Conservation (phyloP, 352 stramenopile species). For the Globisporangium parvum region DNA sequence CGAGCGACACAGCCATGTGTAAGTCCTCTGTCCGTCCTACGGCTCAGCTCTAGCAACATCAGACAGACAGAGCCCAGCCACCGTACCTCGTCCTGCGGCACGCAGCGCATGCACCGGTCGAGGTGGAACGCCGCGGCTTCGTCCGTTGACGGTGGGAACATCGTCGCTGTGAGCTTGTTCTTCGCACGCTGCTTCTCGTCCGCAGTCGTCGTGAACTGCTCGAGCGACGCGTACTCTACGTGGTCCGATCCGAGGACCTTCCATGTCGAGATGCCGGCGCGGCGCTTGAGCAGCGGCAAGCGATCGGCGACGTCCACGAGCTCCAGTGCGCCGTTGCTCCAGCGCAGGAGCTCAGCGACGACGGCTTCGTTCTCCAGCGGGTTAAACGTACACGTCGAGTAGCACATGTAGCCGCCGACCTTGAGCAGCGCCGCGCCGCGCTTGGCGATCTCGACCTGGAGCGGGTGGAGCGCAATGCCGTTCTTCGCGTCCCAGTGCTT, state of each 20-base stretch:
- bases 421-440: constrained; percentile 90
- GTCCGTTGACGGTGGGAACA: constrained; percentile 87
- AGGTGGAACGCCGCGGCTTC: constrained; percentile 79
- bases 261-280: constrained; percentile 89
- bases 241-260: constrained; percentile 89
- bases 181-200: constrained; percentile 60
- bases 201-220: constrained; percentile 46
- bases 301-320: constrained; percentile 87
- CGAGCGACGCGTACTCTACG: constrained; percentile 73
- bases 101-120: constrained; percentile 93
- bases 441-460: constrained; percentile 95
- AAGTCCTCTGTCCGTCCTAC: neutral
- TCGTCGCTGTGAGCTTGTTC: constrained; percentile 77
- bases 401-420: constrained; percentile 92
- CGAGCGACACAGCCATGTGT: constrained; percentile 2
- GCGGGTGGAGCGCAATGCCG: constrained; percentile 88
- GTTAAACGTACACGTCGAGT: constrained; percentile 98
- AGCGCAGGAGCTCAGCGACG: constrained; percentile 93
- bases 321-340: constrained; percentile 85
- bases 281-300: constrained; percentile 79
- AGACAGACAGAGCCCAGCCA: neutral
- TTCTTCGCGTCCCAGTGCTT: constrained; percentile 91
- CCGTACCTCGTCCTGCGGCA: constrained; percentile 94
- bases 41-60: neutral
- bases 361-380: constrained; percentile 99